Percentiles rank a stretch among this genome's conserved stretches.
Evolutionary conservation across 345 rosid species (phyloP).

Genomic region (Aegle marmelos): DNA sequence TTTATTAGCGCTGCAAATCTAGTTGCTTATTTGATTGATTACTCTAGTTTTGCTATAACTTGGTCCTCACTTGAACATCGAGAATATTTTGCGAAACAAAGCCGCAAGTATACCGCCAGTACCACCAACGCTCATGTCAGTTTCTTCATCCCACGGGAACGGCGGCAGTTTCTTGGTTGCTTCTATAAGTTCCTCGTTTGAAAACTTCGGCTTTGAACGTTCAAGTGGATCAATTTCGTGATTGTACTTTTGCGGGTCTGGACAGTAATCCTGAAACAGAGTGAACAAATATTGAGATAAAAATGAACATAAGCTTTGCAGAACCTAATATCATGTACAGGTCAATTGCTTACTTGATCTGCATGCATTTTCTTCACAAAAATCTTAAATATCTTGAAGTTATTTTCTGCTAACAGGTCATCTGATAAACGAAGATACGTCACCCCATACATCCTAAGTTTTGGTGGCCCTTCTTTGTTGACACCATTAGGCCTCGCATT

Average conservation of each 20-base stretch:
- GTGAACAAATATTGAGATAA: background rate
- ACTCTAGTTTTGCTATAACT: background rate
- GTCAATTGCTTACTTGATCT: conserved; percentile 51
- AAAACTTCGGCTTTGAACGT: conserved; percentile 40
- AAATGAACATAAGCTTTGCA: background rate
- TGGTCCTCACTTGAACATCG: conserved; percentile 31
- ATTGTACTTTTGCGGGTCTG: conserved; percentile 50
- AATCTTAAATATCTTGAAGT: conserved; percentile 58
- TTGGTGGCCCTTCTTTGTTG: conserved; percentile 44
- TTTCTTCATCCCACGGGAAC: conserved; percentile 64
- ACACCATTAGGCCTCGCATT: conserved; percentile 83
- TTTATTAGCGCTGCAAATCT: background rate
- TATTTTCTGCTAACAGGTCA: conserved; percentile 38
- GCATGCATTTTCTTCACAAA: conserved; percentile 86
- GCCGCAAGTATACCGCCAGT: conserved; percentile 28
- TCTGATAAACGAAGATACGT: conserved; percentile 72
- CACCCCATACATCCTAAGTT: conserved; percentile 61
- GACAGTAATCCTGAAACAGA: conserved; percentile 41
- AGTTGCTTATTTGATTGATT: background rate
- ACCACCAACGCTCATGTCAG: conserved; percentile 53
- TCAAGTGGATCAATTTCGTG: conserved; percentile 50
- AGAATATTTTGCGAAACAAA: conserved; percentile 28
- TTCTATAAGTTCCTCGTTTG: conserved; percentile 49
- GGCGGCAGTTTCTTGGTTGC: conserved; percentile 56
- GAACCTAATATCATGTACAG: too few species aligned